Conservation (phyloP, 1,284 basidiomycete species). For the Tilletiopsis washingtonensis region DNA sequence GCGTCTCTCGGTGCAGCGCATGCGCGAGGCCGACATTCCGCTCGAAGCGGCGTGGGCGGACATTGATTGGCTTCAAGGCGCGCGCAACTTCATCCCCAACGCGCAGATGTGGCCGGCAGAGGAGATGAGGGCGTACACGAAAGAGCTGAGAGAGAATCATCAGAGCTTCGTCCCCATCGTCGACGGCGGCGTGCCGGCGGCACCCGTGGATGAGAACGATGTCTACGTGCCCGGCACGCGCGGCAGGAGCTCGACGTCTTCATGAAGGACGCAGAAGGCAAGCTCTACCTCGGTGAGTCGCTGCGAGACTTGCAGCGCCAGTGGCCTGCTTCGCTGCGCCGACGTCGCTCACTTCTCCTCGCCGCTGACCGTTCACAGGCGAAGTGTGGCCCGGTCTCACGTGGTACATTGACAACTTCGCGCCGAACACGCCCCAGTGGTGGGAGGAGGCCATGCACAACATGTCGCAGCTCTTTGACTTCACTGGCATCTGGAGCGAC, state of each 20-base stretch:
- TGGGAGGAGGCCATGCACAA: conserved; percentile 25
- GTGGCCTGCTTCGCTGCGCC: conserved; percentile 19
- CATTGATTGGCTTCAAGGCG: conserved; percentile 59
- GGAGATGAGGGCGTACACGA: conserved; percentile 59
- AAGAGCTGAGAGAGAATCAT: conserved; percentile 54
- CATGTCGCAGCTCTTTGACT: conserved; percentile 23
- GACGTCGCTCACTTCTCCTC: too few species aligned
- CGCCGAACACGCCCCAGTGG: conserved; percentile 22
- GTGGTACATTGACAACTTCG: conserved; percentile 16
- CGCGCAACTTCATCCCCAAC: conserved; percentile 63
- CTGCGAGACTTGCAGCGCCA: conserved; percentile 33
- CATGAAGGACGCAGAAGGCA: conserved; percentile 38
- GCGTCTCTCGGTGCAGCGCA: conserved; percentile 15
- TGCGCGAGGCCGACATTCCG: conserved; percentile 52
- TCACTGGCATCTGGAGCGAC: conserved; percentile 30
- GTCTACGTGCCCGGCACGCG: conserved; percentile 20
- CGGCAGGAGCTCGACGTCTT: conserved; percentile 29
- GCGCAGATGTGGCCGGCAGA: conserved; percentile 59
- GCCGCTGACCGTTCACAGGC: too few species aligned
- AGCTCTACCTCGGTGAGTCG: conserved; percentile 59
- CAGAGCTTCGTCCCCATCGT: conserved; percentile 50
- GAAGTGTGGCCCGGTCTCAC: conserved; percentile 7
- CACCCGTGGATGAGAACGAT: conserved; percentile 49
- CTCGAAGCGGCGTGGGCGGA: conserved; percentile 73
- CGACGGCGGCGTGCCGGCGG: conserved; percentile 35